A percentile compares a stretch with the other conserved stretches of the same genome.
Conservation (phyloP, 2,329 filamentous ascomycete species). For the Fusarium chaquense region DNA sequence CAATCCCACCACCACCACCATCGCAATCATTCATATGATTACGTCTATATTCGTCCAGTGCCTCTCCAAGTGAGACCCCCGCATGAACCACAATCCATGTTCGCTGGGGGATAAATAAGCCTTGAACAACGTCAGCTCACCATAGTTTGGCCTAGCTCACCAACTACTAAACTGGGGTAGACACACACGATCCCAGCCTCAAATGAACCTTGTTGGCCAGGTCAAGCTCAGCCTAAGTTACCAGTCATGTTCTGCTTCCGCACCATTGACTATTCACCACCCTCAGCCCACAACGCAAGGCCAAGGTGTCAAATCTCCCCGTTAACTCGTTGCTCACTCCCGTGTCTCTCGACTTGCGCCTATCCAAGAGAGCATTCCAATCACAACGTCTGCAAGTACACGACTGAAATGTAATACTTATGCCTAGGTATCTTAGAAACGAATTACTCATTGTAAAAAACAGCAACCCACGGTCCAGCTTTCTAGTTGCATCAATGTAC, state of each 20-base stretch:
- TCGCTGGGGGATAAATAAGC: constrained; percentile 1
- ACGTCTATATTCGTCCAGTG: not conserved
- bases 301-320: not conserved
- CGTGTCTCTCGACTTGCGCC: not conserved
- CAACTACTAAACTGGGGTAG: not conserved
- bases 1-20: constrained; percentile 1
- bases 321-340: not conserved
- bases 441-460: not conserved
- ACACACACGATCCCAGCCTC: not conserved
- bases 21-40: not conserved
- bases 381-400: not conserved
- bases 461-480: not conserved
- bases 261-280: not conserved
- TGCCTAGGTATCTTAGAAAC: not conserved
- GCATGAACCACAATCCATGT: constrained; percentile 1
- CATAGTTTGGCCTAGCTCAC: not conserved
- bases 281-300: not conserved
- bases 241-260: not conserved
- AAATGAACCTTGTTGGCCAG: constrained; percentile 2
- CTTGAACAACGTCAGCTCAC: constrained; percentile 13
- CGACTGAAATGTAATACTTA: not conserved
- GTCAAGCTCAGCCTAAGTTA: not conserved
- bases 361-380: not conserved
- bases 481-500: not conserved
- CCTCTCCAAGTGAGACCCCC: constrained; percentile 2